Conservation (phyloP, 202 grass and related monocot genomes). For the Tripidium arundinaceum region DNA sequence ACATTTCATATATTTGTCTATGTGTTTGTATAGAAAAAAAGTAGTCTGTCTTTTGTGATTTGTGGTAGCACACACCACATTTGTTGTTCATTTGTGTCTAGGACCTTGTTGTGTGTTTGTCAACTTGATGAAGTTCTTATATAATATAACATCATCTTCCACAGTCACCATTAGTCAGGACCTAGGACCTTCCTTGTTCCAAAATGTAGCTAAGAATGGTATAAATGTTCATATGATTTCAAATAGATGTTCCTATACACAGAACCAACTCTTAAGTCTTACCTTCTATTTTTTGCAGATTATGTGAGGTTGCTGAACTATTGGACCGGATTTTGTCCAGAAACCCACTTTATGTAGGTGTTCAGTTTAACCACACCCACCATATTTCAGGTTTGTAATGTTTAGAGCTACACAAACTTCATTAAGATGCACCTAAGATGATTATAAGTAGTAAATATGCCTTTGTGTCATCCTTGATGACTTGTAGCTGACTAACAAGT, state of each 20-base stretch:
- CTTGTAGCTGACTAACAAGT: not conserved
- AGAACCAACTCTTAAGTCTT: constrained; percentile 22
- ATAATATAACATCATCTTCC: not conserved
- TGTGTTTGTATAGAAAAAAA: too few relatives aligned
- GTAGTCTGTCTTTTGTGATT: too few relatives aligned
- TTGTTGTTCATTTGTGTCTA: too few relatives aligned
- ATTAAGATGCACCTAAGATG: not conserved
- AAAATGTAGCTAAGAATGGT: not conserved
- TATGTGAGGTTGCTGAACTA: constrained; percentile 94
- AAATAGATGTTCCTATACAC: constrained; percentile 11
- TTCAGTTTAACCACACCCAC: not conserved
- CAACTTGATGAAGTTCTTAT: constrained; percentile 5
- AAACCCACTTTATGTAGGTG: not conserved
- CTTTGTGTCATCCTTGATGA: too few relatives aligned
- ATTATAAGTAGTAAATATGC: constrained; percentile 4
- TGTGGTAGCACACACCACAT: too few relatives aligned
- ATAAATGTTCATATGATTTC: constrained; percentile 9
- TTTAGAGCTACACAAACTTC: not conserved
- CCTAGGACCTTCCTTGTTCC: not conserved
- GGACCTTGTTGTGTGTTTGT: not conserved
- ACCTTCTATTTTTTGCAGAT: constrained; percentile 48
- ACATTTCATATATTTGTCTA: too few relatives aligned
- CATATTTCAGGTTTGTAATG: not conserved
- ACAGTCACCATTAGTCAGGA: not conserved
- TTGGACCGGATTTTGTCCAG: constrained; percentile 72